Evolutionary conservation across 371 early-diverging fungal species (phyloP).

Genomic region (Haplosporangium sp.): DNA sequence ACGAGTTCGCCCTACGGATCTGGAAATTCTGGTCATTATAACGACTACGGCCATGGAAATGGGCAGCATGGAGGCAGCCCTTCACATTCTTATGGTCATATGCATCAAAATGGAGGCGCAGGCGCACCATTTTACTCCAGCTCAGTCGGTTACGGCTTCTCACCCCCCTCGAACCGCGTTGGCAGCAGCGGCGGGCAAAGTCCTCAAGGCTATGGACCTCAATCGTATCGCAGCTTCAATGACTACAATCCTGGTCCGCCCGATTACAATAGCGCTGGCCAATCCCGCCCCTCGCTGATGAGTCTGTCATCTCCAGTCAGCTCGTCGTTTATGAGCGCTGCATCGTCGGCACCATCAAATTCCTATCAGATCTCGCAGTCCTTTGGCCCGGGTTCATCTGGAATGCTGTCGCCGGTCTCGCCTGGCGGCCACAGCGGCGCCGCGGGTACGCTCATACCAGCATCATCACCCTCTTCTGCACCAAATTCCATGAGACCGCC

Average conservation of each 20-base stretch:
- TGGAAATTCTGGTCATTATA: conserved; percentile 23
- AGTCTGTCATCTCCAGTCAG: conserved; percentile 40
- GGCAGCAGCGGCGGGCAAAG: conserved; percentile 11
- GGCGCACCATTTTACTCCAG: conserved; percentile 24
- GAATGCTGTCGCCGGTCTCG: conserved; percentile 44
- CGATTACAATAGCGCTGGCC: conserved; percentile 26
- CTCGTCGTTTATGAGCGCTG: conserved; percentile 39
- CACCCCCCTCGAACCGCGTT: conserved; percentile 18
- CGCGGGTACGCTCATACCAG: conserved; percentile 13
- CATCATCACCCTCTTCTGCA: conserved; percentile 18
- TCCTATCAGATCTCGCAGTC: conserved; percentile 36
- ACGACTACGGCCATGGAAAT: conserved; percentile 30
- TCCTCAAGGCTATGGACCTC: conserved; percentile 26
- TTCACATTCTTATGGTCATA: conserved; percentile 29
- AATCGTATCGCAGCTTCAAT: conserved; percentile 26
- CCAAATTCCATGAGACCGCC: conserved; percentile 29
- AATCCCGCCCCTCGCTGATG: conserved; percentile 48
- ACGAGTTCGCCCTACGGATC: conserved; percentile 31
- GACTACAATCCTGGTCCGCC: conserved; percentile 25
- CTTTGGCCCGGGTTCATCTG: conserved; percentile 38
- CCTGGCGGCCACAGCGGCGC: conserved; percentile 22
- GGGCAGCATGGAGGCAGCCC: conserved; percentile 19
- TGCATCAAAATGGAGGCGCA: conserved; percentile 21
- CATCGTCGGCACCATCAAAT: conserved; percentile 25
- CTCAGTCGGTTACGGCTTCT: conserved; percentile 26